Conservation (phyloP, 768 basidiomycete genomes). For the Infundibulicybe gibba region DNA sequence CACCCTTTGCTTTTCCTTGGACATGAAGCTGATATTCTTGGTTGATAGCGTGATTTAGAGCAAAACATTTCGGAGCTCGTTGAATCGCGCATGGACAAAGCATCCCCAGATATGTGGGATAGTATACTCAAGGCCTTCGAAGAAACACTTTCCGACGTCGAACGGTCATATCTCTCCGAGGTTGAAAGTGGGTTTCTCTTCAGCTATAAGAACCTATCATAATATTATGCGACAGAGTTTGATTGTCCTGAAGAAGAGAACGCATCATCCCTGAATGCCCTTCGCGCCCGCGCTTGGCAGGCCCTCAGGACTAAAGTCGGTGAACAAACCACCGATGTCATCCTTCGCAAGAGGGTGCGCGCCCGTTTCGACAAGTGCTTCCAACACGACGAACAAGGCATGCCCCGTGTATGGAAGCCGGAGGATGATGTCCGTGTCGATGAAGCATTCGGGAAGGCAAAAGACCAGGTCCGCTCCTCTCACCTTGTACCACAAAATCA, state of each 20-base stretch:
- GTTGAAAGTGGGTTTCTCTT: conserved; percentile 66
- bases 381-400: conserved; percentile 89
- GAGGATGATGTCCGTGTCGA: conserved; percentile 99
- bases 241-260: conserved; percentile 95
- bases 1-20: neutral
- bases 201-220: neutral
- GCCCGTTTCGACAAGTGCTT: conserved; percentile 92
- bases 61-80: conserved; percentile 90
- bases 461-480: conserved; percentile 64
- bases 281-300: conserved; percentile 84
- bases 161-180: conserved; percentile 78
- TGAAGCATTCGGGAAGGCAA: conserved; percentile 84
- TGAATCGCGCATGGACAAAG: conserved; percentile 78
- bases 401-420: conserved; percentile 97
- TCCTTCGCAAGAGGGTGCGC: conserved; percentile 81
- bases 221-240: conserved; percentile 57
- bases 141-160: conserved; percentile 67
- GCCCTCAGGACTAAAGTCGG: conserved; percentile 81
- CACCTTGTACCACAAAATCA: neutral
- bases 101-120: conserved; percentile 90
- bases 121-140: conserved; percentile 70
- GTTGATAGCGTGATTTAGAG: conserved; percentile 80
- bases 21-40: conserved; percentile 1
- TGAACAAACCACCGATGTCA: conserved; percentile 86
- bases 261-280: conserved; percentile 52